These are phyloP conservation scores for Pelargonium cotyledonis DNA, from an alignment of 441 rosid genomes.

Conservation along the genomic window DNA sequence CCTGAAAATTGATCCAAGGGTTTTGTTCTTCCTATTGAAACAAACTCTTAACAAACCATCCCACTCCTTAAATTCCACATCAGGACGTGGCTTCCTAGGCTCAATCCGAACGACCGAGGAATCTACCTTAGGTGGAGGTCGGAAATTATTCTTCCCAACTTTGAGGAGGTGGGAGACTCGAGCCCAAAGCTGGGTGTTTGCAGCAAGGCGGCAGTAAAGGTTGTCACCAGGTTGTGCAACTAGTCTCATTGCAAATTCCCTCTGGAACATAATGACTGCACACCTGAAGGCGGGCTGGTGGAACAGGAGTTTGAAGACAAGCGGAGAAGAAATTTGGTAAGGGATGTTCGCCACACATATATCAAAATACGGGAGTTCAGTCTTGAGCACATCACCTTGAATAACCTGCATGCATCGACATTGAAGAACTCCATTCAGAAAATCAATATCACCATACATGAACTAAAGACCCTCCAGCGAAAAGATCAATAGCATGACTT, in stretches of 20 bases:
- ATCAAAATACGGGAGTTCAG: slow-evolving; percentile 81
- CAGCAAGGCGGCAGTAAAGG: slow-evolving; percentile 80
- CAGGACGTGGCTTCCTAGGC: slow-evolving; percentile 66
- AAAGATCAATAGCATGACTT: too few species aligned
- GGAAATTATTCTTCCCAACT: slow-evolving; percentile 89
- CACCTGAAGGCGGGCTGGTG: slow-evolving; percentile 77
- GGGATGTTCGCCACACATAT: slow-evolving; percentile 92
- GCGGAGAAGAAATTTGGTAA: slow-evolving; percentile 70
- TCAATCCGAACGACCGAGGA: slow-evolving; percentile 89
- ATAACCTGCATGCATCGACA: slow-evolving; percentile 46
- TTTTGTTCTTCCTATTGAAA: slow-evolving; percentile 85
- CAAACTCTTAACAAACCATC: slow-evolving; percentile 80
- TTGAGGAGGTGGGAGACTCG: slow-evolving; percentile 82
- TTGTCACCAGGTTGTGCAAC: slow-evolving; percentile 83
- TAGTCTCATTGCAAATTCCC: slow-evolving; percentile 86
- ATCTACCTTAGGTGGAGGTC: slow-evolving; percentile 96
- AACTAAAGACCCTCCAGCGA: too few species aligned
- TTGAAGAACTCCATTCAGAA: too few species aligned
- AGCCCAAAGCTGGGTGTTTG: slow-evolving; percentile 77
- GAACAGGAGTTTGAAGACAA: slow-evolving; percentile 52
- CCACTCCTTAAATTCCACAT: slow-evolving; percentile 71
- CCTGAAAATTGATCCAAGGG: slow-evolving; percentile 71
- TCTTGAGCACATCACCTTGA: slow-evolving; percentile 82
- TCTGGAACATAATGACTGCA: slow-evolving; percentile 84
- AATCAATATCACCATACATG: too few species aligned